These are phyloP conservation scores for Typha latifolia DNA, from an alignment of 176 grass and related monocot species.

Conservation along the genomic window DNA sequence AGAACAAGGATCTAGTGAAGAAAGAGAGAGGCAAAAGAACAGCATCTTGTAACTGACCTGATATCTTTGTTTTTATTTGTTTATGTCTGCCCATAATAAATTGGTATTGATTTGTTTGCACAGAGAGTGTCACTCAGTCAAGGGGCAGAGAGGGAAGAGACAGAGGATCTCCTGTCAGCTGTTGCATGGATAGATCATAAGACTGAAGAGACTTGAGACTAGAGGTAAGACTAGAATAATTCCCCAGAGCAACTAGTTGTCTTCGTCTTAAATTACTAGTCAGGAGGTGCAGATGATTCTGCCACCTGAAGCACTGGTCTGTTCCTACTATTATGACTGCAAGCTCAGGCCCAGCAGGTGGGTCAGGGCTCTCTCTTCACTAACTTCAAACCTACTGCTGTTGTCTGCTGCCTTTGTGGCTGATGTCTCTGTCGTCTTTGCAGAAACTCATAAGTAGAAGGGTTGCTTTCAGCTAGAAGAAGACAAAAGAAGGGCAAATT, in stretches of 20 bases:
- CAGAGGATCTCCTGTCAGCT: neutral
- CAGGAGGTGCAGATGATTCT: constrained; percentile 1
- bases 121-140: constrained; percentile 3
- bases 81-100: constrained; percentile 1
- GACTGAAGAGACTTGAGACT: neutral
- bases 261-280: neutral
- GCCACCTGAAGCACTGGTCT: neutral
- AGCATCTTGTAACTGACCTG: constrained; percentile 11
- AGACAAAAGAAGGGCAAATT: neutral
- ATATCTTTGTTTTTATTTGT: neutral
- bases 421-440: neutral
- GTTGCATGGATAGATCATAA: constrained; percentile 2
- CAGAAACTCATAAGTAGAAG: neutral
- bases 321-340: neutral
- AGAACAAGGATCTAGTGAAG: constrained; percentile 9
- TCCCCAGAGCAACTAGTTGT: neutral
- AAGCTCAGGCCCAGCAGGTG: neutral
- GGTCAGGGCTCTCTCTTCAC: neutral
- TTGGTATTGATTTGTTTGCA: constrained; percentile 2
- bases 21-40: constrained; percentile 9
- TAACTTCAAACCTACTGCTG: neutral
- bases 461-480: too few relatives aligned
- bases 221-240: neutral
- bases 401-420: neutral
- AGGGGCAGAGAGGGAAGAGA: constrained; percentile 11